Percentiles rank a stretch among this genome's conserved stretches.
Evolutionary conservation across 2,329 filamentous ascomycete species (phyloP).

Genomic region (Lasiodiplodia citricola): DNA sequence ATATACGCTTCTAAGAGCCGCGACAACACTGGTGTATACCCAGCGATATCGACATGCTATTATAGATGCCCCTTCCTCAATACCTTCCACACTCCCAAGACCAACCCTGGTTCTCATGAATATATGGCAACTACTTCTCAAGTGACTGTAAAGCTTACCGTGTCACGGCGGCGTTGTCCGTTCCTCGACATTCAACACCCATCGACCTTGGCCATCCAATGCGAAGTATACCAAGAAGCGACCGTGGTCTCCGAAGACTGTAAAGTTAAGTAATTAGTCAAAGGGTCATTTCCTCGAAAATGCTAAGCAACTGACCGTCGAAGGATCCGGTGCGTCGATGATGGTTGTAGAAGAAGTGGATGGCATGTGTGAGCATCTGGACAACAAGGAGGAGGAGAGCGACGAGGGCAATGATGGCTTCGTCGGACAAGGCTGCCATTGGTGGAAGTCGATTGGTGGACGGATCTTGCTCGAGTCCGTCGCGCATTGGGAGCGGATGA

Average conservation of each 20-base stretch:
- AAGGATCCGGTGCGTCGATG: no score
- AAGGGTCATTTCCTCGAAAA: neutral
- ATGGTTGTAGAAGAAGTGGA: no score
- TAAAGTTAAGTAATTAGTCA: neutral
- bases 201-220: neutral
- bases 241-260: neutral
- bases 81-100: neutral
- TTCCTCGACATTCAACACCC: neutral
- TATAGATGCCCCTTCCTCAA: neutral
- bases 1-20: no score
- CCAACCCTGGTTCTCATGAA: neutral
- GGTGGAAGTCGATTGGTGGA: neutral
- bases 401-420: neutral
- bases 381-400: neutral
- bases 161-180: rapidly evolving
- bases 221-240: neutral
- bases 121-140: neutral
- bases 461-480: no score
- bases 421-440: neutral
- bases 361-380: neutral
- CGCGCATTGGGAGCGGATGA: no score
- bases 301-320: neutral
- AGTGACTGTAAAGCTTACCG: neutral
- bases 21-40: neutral
- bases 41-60: neutral